phyloP scores from a whole-genome alignment of 768 basidiomycete species.

The Calocybe cyanea region DNA sequence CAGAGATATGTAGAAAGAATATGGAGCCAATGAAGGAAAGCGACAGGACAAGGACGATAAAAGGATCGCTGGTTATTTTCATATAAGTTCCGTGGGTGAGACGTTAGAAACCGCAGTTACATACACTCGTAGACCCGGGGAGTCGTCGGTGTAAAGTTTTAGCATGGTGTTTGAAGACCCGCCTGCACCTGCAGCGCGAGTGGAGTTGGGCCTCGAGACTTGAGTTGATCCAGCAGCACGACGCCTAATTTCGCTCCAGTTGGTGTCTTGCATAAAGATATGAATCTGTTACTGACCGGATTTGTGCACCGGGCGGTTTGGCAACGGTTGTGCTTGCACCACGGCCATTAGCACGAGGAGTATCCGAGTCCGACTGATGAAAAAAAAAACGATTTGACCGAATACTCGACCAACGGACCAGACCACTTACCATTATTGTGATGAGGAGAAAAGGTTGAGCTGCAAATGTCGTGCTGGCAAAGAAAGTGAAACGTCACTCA shows the following conservation, averaged over 20 bases:
- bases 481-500: slow-evolving; percentile 23
- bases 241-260: slow-evolving; percentile 42
- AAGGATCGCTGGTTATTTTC: slow-evolving; percentile 71
- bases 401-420: background rate
- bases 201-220: slow-evolving; percentile 74
- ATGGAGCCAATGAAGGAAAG: slow-evolving; percentile 97
- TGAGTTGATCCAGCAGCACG: slow-evolving; percentile 61
- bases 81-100: slow-evolving; percentile 1
- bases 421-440: slow-evolving; percentile 32
- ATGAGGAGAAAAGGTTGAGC: slow-evolving; percentile 12
- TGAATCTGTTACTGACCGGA: slow-evolving; percentile 52
- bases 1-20: slow-evolving; percentile 97
- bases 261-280: background rate
- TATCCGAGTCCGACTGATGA: slow-evolving; percentile 79
- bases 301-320: slow-evolving; percentile 76
- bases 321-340: slow-evolving; percentile 47
- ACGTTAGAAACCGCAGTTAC: slow-evolving; percentile 29
- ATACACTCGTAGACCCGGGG: slow-evolving; percentile 94
- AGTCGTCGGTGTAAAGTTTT: slow-evolving; percentile 97
- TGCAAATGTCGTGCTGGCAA: slow-evolving; percentile 17
- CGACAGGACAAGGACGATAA: slow-evolving; percentile 93
- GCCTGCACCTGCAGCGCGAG: slow-evolving; percentile 90
- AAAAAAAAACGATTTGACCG: background rate
- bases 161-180: slow-evolving; percentile 99
- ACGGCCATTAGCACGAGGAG: slow-evolving; percentile 43